Evolutionary conservation across 2,329 filamentous ascomycete genomes (phyloP), one percentile per base, ranked within the genome.

Genomic region (Ophiosphaerella herpotricha): DNA sequence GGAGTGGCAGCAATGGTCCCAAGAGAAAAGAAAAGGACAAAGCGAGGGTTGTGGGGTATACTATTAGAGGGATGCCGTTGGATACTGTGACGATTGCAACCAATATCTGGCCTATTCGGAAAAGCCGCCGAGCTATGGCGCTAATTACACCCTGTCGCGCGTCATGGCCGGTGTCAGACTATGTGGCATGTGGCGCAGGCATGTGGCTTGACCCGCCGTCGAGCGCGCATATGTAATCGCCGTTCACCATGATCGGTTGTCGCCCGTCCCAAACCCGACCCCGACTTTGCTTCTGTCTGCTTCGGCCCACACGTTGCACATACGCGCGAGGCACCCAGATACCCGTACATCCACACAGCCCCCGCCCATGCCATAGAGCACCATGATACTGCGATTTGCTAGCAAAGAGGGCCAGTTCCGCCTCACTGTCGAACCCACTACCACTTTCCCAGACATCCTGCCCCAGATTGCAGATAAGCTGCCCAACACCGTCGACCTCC

Each of bases 341-440:
- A 13, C 40, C 31, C 48, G 7, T n/a, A 8, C 43, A 31, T 34
- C 43, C 29, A 35, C 29, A 12, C 45, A 38, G 24, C 9, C 16
- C 34, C 32, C 26, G 11, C 32, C 32, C 39, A 36, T 46, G 37
- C 29, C 24, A 46, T 34, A 54, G 48, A 36, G 5, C 48, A 50
- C 41, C 52, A 96, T 96, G 85, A 82, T 96, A 68, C 80, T 97
- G 48, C 85, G 92, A 74, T 89, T 96, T 63, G 87, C 92, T 66
- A 91, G 91, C 71, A 91, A 90, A 58, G 91, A 97, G 78, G 94
- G 94, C 78, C 94, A 94, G 81, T 87, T 92, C 75, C 88, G 94
- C 63, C 80, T 97, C 66, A 89, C 82, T 43, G 84, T 95, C 61
- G 86, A 92, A 63, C 83, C 87, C 43, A 81, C 82, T 36, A 86